Conservation (phyloP, 306 rosid species). For the Luffa acutangula region DNA sequence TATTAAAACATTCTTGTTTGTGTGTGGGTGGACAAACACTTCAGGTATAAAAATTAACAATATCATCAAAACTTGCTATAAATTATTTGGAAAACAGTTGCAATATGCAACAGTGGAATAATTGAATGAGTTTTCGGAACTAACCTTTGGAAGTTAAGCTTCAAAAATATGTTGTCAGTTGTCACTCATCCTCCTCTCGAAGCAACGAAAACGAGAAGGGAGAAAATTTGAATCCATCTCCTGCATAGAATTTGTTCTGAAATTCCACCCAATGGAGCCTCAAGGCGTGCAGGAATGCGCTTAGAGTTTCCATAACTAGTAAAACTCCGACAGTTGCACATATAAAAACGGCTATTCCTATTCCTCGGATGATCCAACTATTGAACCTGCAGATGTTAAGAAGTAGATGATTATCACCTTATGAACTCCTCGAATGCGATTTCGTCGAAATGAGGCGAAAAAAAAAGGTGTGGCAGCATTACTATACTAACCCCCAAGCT, state of each 20-base stretch:
- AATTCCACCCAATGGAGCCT: slow-evolving; percentile 89
- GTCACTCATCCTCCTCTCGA: slow-evolving; percentile 40
- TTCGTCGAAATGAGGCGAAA: not conserved
- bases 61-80: not conserved
- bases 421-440: not conserved
- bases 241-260: slow-evolving; percentile 69
- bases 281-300: slow-evolving; percentile 86
- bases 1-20: not conserved
- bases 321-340: slow-evolving; percentile 69
- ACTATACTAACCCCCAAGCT: slow-evolving; percentile 33
- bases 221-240: slow-evolving; percentile 55
- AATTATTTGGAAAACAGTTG: not conserved
- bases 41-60: not conserved
- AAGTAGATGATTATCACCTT: not conserved
- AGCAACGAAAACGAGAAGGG: slow-evolving; percentile 62
- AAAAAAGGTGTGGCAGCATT: not conserved
- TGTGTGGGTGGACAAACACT: not conserved
- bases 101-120: not conserved
- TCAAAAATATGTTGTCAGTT: not conserved
- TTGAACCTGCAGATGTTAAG: slow-evolving; percentile 40
- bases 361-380: slow-evolving; percentile 34
- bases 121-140: not conserved
- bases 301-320: slow-evolving; percentile 67
- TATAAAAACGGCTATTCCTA: slow-evolving; percentile 50
- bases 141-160: not conserved